Conservation (phyloP, 371 early-diverging fungal species). For the Coemansia sp. region DNA sequence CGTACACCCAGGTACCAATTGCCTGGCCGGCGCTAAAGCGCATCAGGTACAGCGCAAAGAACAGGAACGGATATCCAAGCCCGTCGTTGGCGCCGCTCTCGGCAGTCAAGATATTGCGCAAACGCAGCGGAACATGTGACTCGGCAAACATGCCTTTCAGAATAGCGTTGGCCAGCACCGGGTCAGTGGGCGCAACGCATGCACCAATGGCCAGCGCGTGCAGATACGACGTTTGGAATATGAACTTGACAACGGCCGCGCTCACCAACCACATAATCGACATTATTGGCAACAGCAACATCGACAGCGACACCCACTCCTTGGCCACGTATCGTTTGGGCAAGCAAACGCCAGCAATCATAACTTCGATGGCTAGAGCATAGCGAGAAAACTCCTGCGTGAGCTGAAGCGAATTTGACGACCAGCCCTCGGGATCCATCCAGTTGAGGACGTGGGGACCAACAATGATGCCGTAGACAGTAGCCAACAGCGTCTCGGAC, state of each 20-base stretch:
- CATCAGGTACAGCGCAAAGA: slow-evolving; percentile 71
- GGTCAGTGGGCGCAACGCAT: slow-evolving; percentile 95
- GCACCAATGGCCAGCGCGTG: slow-evolving; percentile 81
- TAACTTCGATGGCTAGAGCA: slow-evolving; percentile 83
- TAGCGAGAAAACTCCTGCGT: slow-evolving; percentile 75
- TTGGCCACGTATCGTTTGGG: slow-evolving; percentile 68
- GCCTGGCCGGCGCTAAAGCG: slow-evolving; percentile 57
- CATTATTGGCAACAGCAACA: slow-evolving; percentile 87
- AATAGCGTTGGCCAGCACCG: slow-evolving; percentile 91
- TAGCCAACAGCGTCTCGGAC: slow-evolving; percentile 88
- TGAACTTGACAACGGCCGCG: slow-evolving; percentile 67
- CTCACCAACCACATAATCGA: slow-evolving; percentile 82
- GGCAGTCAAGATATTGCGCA: slow-evolving; percentile 81
- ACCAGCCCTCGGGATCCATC: slow-evolving; percentile 59
- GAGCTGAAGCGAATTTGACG: slow-evolving; percentile 49
- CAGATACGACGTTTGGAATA: slow-evolving; percentile 53
- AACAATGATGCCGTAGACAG: slow-evolving; percentile 83
- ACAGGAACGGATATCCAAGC: slow-evolving; percentile 83
- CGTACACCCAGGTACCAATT: slow-evolving; percentile 70
- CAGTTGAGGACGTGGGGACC: slow-evolving; percentile 71
- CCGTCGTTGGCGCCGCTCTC: slow-evolving; percentile 87
- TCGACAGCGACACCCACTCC: slow-evolving; percentile 68
- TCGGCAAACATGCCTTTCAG: slow-evolving; percentile 95
- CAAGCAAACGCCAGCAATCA: slow-evolving; percentile 82
- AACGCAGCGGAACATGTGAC: slow-evolving; percentile 73